Evolutionary conservation across 129 eudicot species (phyloP).

Genomic region (Arctium lappa): DNA sequence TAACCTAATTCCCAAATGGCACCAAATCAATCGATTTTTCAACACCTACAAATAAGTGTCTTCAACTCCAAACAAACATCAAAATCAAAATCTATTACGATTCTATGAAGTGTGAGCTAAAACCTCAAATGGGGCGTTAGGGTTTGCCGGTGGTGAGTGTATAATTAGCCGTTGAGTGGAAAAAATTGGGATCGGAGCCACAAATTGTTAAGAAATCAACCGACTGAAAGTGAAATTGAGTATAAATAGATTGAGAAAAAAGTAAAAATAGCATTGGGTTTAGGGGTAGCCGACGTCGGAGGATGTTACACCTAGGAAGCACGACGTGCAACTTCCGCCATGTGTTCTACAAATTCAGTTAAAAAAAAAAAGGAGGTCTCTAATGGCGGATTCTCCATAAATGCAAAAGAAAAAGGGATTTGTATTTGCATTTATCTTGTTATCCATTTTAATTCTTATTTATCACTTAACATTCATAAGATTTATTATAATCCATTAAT

Average conservation of each 20-base stretch:
- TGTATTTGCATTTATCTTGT: no score
- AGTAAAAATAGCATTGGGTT: neutral
- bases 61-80: conserved; percentile 30
- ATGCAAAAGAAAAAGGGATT: no score
- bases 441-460: no score
- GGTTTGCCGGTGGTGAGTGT: conserved; percentile 10
- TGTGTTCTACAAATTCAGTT: conserved; percentile 4
- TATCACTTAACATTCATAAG: no score
- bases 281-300: conserved; percentile 3
- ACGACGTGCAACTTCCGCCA: conserved; percentile 20
- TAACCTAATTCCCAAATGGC: conserved; percentile 8
- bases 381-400: neutral
- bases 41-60: conserved; percentile 17
- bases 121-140: conserved; percentile 5
- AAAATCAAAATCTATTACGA: neutral
- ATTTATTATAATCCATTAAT: no score
- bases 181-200: conserved; percentile 9
- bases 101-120: conserved; percentile 12
- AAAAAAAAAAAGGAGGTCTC: neutral
- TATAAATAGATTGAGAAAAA: neutral
- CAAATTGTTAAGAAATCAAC: neutral
- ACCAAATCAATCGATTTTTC: conserved; percentile 4
- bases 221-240: neutral
- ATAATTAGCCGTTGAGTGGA: neutral
- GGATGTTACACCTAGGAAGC: conserved; percentile 27